Conservation (phyloP, 257 asterid genomes). For the Rhazya stricta region DNA sequence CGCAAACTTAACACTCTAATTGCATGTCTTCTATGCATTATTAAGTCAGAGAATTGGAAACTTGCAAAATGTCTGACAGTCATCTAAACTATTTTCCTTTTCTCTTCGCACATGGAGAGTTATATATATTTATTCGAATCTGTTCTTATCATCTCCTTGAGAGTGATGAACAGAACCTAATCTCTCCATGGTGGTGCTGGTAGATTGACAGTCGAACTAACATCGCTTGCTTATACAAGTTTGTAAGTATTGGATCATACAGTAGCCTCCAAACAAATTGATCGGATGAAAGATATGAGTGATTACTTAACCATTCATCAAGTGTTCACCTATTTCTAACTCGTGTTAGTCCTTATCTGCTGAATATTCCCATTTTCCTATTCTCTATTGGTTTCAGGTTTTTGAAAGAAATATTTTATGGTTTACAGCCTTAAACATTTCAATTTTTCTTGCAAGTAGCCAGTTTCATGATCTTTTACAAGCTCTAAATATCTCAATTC, state of each 20-base stretch:
- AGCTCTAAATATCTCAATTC: background rate
- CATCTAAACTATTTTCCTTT: background rate
- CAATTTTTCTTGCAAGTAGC: constrained; percentile 3
- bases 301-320: background rate
- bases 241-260: background rate
- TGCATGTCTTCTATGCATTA: background rate
- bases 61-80: background rate
- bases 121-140: background rate
- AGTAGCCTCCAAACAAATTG: background rate
- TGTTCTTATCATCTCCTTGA: background rate
- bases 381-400: no score
- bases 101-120: background rate
- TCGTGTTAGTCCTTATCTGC: background rate
- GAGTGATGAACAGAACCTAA: background rate
- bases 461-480: background rate
- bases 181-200: background rate
- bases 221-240: background rate
- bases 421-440: background rate
- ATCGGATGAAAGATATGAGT: background rate
- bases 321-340: background rate
- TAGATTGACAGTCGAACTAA: background rate
- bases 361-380: background rate
- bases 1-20: background rate
- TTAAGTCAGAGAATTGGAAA: background rate
- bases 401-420: background rate